Base-by-base conservation (phyloP, 78 protist genomes). In the Dictyostelium citrinum region DNA sequence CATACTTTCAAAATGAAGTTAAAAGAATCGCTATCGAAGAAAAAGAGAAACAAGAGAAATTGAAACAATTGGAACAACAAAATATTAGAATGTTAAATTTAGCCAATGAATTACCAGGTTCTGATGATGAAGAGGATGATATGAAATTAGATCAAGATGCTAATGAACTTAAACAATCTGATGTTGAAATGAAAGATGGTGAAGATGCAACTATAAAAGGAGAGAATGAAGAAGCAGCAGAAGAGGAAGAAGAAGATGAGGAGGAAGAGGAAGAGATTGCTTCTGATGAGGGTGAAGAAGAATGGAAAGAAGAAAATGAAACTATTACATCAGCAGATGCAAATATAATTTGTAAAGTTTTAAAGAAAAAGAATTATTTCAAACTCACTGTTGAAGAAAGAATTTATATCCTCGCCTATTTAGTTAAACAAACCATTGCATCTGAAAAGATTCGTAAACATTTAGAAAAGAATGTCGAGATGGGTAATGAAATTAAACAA, bases 381-480 rank as follows among this genome's bases (percentile, higher is more conserved):
- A 60, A 77, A 49, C 71, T 88, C 22, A 7, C 33, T 9, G 61
- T 88, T 29, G 80, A 88, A 5, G 93, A 88, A 46, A 78, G 49
- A 29, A 61, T 88, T 9, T 60, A 67, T 35, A 88, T 88, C 7
- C 64, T 88, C 11, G 35, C 93, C 1, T 88, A 88, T 35, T 22
- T 88, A n/a, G 49, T 35, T 58, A 29, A 22, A n/a, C 93, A 88
- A 46, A 37, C 81, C 2, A 67, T 88, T 4, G 37, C 51, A 45
- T 78, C 93, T 11, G 93, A 88, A 29, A 76, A 49, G 58, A 88
- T 88, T 67, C 80, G 93, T 77, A 76, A 68, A 46, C 41, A 88
- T 67, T 24, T 88, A 5, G 93, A 88, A 46, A 78, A 88, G 39
- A 78, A 67, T 39, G 24, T 58, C 10, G 93, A 68, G n/a, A 4